Base-by-base conservation (phyloP, 2,329 filamentous ascomycete species). In the Colletotrichum falcatum region DNA sequence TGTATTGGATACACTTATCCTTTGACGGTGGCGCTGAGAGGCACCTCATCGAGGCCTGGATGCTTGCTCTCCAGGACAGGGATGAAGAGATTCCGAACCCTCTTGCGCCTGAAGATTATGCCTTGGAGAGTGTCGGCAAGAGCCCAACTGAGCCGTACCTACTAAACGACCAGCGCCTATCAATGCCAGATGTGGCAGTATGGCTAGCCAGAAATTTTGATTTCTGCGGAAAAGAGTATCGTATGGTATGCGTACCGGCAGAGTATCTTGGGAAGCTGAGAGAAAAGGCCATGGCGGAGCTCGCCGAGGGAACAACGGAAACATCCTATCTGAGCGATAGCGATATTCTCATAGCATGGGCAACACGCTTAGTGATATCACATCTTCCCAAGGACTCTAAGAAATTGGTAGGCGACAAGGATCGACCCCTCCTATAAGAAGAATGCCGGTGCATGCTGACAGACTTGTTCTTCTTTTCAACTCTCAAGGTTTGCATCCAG, bases 1-100 rank as follows among this genome's bases (percentile, higher is more conserved):
- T 85, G 1, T 75, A 78, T 46, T 84, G 79, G 77, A 77, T 79
- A 3, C 84, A 86, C 70, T 78, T 79, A 0, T 68, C 83, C 0
- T 77, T 80, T 53, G 84, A 86, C 72, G 81, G 78, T 1, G 77
- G 83, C 69, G 83, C 80, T 1, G 75, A 77, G 49, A 71, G 18
- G 11, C 30, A 11, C 9, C 42, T 65, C 9, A 28, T 60, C 12
- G 44, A 65, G 9, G 62, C 62, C 26, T 65, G 62, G 54, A 30
- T 33, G 11, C 33, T 65, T 16, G 58, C 46, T 20, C 44, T 65
- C 4, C 23, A 65, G 16, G 44, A 54, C 14, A 23, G 26, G 3
- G 11, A 42, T 9, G 20, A 14, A 9, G 33, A 42, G 18, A 44
- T 60, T 11, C 33, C 4, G 1, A 11, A 33, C 7, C 62, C 54